A percentile compares a stretch with the other conserved stretches of the same genome.
phyloP scores from a whole-genome alignment of 1,139 yeast species.

The Candida freyschussii region DNA sequence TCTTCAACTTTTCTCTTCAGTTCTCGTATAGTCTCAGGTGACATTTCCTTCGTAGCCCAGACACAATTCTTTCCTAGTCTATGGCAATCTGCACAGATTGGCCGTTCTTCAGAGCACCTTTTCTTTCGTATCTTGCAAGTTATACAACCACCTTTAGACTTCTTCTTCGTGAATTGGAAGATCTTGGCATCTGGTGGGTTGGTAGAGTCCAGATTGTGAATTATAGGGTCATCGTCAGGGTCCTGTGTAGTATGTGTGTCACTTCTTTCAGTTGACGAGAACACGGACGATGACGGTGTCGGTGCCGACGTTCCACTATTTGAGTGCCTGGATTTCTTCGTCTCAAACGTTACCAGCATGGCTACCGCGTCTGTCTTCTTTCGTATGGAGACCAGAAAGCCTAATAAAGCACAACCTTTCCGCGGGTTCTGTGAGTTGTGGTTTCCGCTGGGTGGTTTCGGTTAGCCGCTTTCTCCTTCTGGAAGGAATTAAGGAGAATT shows the following conservation, averaged over 20 bases:
- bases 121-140: constrained; percentile 61
- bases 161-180: constrained; percentile 24
- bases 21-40: constrained; percentile 21
- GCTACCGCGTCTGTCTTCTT: no score
- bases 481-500: no score
- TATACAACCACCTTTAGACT: constrained; percentile 54
- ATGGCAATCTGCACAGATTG: constrained; percentile 48
- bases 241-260: neutral
- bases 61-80: constrained; percentile 45
- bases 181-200: constrained; percentile 18
- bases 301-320: neutral
- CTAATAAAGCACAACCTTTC: no score
- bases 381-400: no score
- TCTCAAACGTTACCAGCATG: constrained; percentile 19
- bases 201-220: constrained; percentile 16
- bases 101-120: constrained; percentile 54
- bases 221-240: constrained; percentile 9
- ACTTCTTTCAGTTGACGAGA: neutral
- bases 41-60: constrained; percentile 33
- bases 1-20: constrained; percentile 25
- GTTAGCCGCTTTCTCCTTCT: no score
- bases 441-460: no score
- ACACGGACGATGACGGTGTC: neutral
- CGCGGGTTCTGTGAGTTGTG: no score
- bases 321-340: constrained; percentile 9